Base-by-base conservation (phyloP, 495 filamentous ascomycete species). In the Podospora conica region DNA sequence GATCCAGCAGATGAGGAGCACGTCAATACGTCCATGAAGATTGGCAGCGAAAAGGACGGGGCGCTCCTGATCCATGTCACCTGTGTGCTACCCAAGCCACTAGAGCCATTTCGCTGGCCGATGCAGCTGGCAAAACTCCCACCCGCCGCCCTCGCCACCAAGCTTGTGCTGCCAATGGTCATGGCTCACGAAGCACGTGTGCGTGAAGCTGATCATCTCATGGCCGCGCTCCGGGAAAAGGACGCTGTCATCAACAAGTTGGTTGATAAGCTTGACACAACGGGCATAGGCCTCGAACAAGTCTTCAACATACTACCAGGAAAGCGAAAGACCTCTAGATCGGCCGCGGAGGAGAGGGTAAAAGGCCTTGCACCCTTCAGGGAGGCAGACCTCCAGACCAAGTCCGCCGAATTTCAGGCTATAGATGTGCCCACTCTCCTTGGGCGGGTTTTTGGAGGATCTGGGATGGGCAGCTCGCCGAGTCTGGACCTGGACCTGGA, bases 231-330 rank as follows among this genome's bases (percentile, higher is more conserved):
- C 10, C 82, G 81, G 65, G 87, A 93, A 33, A 97, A 96, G 76
- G 93, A 97, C 74, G 84, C 80, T 69, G 83, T 91, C 20, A 90
- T 97, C 64, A 79, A 82, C 20, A 90, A 88, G 65, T 71, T 96
- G 23, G 79, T 91, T 9, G 91, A 96, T 73, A 92, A 91, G 69
- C 79, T 95, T n/a, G 89, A 91, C 65, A 78, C 85, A 0, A 83
- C 86, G 56, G 85, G 87, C 1, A 81, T 85, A 2, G 90, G 92
- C 28, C 75, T 94, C 6, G 85, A 86, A 15, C 80, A 84, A 23
- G 81, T 93, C 3, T 91, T 96, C 76, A 89, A 88, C 18, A 83
- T 86, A 18, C 83, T 86, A 21, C 80, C 84, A 3, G 81, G 84
- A 10, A 85, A 82, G 61, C 75, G 78, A 62, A 82, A 75, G 64